Conservation (phyloP, 192 early-diverging fungal genomes). For the Rhizophagus sp. region DNA sequence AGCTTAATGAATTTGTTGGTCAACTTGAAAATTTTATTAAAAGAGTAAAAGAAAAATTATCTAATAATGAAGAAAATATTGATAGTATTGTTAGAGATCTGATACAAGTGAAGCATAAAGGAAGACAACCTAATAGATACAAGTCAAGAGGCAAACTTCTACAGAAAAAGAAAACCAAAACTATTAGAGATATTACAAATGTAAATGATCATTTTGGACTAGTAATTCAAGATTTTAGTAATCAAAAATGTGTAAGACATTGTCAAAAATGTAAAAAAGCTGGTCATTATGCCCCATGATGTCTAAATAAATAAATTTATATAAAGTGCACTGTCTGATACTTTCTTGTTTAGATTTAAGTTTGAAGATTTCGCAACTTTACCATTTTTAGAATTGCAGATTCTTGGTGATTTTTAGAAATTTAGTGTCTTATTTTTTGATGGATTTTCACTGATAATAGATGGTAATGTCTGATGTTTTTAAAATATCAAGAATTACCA, state of each 20-base stretch:
- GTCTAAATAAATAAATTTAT: neutral
- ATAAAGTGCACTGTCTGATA: too few relatives aligned
- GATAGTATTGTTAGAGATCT: neutral
- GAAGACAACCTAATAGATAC: neutral
- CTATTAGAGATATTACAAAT: neutral
- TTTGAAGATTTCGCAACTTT: too few relatives aligned
- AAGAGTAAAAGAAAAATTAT: neutral
- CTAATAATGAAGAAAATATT: neutral
- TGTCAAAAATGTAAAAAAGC: neutral
- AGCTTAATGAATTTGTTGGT: neutral
- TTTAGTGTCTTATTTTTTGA: too few relatives aligned
- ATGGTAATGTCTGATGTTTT: too few relatives aligned
- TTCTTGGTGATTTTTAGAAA: too few relatives aligned
- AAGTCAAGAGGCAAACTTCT: neutral
- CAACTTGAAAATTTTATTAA: neutral
- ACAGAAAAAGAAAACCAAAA: neutral
- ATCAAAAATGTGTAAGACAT: neutral
- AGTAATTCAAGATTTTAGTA: neutral
- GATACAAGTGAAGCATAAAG: neutral
- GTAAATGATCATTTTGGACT: too few relatives aligned
- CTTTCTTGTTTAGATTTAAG: too few relatives aligned
- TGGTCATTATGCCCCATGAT: neutral
- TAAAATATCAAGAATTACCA: too few relatives aligned
- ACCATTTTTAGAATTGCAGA: too few relatives aligned
- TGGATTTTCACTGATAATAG: too few relatives aligned